Base-by-base conservation (phyloP, 805 yeast species). In the Saccharomyces jurei region DNA sequence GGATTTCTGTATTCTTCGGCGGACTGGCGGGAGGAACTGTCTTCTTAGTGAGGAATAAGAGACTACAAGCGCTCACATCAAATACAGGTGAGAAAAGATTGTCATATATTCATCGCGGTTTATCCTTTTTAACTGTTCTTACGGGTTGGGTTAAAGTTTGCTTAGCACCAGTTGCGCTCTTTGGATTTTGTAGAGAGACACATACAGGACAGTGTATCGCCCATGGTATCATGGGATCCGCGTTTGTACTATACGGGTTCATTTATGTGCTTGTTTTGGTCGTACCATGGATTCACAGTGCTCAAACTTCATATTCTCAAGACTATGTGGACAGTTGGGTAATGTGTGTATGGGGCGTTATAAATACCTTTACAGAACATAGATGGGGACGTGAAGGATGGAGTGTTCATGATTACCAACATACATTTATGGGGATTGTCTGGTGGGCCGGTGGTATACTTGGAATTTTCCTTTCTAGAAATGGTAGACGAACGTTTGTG, bases 151-250 rank as follows among this genome's bases (percentile, higher is more conserved):
- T 90, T 9, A 83, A 88, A 59, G 79, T 81, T 31, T 83, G 90
- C 51, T 72, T 92, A 72, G 92, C 96, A 0, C 89, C 92, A 5
- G 84, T 88, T 48, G 86, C 96, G 1, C 66, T 90, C 58, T 81
- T 89, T 59, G 97, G 96, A 1, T 92, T 90, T 70, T 92, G 98
- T 71, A 83, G 89, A 61, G 87, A 79, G 4, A 76, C 69, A 36
- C 94, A 88, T 63, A 83, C 95, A 0, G 98, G 98, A 26, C 98
- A 92, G 71, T 92, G 98, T 69, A 80, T 90, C 46, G 98, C 98
- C 0, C 98, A 92, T 68, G 97, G 97, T 4, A 88, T 92, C 56
- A 92, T 92, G 98, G 98, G 98, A 0, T 79, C 88, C 26, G 85
- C 96, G 0, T 92, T 92, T 62, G 79, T 92, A 10, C 71, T 77